These are phyloP conservation scores for Neofusicoccum sp. DNA, from an alignment of 2,329 filamentous ascomycete species.

Conservation along the genomic window DNA sequence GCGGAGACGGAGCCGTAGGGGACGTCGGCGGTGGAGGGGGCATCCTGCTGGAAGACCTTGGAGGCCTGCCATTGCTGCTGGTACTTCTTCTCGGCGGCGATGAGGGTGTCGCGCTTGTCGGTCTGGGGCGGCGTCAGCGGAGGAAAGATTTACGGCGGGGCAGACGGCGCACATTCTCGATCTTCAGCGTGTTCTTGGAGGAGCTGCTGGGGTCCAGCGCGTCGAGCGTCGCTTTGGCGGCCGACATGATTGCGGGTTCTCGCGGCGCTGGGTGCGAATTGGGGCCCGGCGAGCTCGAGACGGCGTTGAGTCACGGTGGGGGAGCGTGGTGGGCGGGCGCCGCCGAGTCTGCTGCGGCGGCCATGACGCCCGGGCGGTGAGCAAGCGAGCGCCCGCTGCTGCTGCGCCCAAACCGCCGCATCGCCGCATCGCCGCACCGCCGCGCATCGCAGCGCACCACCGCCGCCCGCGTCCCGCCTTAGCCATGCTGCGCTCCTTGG, in stretches of 20 bases:
- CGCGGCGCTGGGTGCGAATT: conserved; percentile 28
- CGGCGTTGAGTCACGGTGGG: conserved; percentile 17
- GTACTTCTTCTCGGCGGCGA: conserved; percentile 86
- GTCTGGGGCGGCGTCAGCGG: conserved; percentile 54
- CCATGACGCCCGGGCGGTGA: conserved; percentile 16
- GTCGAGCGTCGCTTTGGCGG: conserved; percentile 51
- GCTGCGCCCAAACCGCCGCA: neutral
- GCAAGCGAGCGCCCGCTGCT: conserved; percentile 7
- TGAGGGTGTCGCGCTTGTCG: conserved; percentile 80
- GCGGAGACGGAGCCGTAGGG: conserved; percentile 71
- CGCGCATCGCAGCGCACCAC: neutral
- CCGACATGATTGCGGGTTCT: conserved; percentile 39
- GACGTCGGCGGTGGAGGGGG: conserved; percentile 74
- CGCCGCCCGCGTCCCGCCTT: neutral
- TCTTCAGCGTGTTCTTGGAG: conserved; percentile 62
- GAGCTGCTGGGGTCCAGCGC: conserved; percentile 55
- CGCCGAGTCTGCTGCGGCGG: conserved; percentile 8
- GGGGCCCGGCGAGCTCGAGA: conserved; percentile 21
- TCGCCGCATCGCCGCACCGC: neutral
- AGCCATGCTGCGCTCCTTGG: conserved; percentile 49
- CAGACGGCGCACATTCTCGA: conserved; percentile 54
- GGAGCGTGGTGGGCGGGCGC: conserved; percentile 10
- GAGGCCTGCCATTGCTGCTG: conserved; percentile 79
- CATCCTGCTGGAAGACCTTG: conserved; percentile 79
- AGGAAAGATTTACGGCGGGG: conserved; percentile 10